Percentiles rank a stretch among this genome's conserved stretches.
Conservation (phyloP, 345 rosid genomes). For the Draba incana region DNA sequence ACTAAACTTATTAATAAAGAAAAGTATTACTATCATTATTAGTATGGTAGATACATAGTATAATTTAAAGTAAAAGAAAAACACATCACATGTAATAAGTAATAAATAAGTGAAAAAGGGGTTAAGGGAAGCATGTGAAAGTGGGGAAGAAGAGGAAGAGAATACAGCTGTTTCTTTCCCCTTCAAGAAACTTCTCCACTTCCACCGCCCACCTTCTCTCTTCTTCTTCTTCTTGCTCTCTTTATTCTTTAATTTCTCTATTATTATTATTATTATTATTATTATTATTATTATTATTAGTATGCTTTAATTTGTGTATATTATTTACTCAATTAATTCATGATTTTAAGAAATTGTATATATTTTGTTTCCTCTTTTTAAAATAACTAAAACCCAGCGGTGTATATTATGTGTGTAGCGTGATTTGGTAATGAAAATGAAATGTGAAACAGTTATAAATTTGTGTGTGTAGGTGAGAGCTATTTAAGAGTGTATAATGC, state of each 20-base stretch:
- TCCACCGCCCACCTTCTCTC: slow-evolving; percentile 36
- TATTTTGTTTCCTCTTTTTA: not conserved
- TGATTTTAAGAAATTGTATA: too few species aligned
- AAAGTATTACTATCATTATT: too few species aligned
- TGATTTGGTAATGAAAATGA: slow-evolving; percentile 33
- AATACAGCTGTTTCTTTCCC: slow-evolving; percentile 39
- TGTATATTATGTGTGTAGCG: slow-evolving; percentile 6
- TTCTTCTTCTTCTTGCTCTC: not conserved
- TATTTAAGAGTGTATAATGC: slow-evolving; percentile 37
- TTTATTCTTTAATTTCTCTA: not conserved
- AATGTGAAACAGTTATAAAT: slow-evolving; percentile 22
- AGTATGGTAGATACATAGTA: too few species aligned
- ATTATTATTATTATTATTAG: not conserved
- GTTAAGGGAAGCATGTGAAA: slow-evolving; percentile 35
- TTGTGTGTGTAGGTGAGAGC: slow-evolving; percentile 31
- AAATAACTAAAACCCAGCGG: slow-evolving; percentile 15
- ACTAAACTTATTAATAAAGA: too few species aligned
- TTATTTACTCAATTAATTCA: too few species aligned
- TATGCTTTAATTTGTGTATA: too few species aligned
- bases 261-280: not conserved
- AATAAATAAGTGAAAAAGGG: slow-evolving; percentile 35
- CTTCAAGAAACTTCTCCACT: slow-evolving; percentile 41
- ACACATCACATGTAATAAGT: slow-evolving; percentile 39
- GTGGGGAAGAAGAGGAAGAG: slow-evolving; percentile 29
- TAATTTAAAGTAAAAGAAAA: not conserved